Base-by-base conservation (phyloP, 768 basidiomycete genomes). In the Tylopilus sp. region DNA sequence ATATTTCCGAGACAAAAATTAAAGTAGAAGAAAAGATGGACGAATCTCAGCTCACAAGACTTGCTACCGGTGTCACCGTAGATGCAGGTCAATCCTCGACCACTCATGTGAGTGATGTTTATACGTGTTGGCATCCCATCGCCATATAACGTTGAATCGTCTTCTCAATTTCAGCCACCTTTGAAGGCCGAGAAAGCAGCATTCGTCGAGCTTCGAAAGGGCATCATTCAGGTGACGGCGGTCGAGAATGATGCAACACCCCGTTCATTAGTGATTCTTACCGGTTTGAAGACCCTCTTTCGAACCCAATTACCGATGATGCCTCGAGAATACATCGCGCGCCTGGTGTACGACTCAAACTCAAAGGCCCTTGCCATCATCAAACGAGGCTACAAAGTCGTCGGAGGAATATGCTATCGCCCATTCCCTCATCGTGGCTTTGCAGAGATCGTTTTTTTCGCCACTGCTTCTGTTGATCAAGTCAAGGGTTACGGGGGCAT, bases 401-500 rank as follows among this genome's bases (percentile, higher is more conserved):
- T 98, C 3, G 95, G 95, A 21, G 97, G 97, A 5, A 98, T 99
- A 57, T 95, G 93, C 65, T 99, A 90, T 71, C 81, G 97, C 30
- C 95, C 95, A 2, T 98, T 99, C 65, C 87, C 91, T 31, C 93
- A 92, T 62, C 81, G 95, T 55, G 85, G 87, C 17, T 99, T 99
- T 62, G 93, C 95, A 26, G 97, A 99, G 70, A 98, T 99, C 62
- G 95, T 97, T 7, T 99, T 99, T 72, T 98, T 98, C 65, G 97
- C 97, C 0, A 95, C 95, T 7, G 91, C 93, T 23, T 93, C 91
- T 28, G 91, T 89, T 6, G 94, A 95, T 69, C 95, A 99, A 76
- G 92, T 95, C 70, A 98, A 97, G 82, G 95, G 97, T 12, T 99
- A 99, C 61, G 97, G 97, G 41, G 91, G 90, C 28, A 92, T 98